Conservation (phyloP, 2,329 filamentous ascomycete genomes). For the Ascocoryne sarcoides region DNA sequence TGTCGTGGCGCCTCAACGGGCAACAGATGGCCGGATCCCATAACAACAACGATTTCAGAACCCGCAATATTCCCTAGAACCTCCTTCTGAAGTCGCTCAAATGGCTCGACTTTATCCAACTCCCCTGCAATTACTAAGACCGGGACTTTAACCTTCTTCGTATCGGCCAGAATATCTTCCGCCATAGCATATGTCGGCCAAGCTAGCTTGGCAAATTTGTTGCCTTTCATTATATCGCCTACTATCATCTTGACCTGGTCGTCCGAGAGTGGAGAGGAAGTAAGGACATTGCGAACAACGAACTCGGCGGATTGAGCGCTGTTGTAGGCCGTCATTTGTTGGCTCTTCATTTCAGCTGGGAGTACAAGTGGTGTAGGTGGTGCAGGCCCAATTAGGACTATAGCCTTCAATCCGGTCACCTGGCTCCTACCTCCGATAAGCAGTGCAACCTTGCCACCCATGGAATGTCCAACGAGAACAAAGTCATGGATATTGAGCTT, state of each 20-base stretch:
- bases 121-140: constrained; percentile 26
- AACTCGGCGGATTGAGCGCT: constrained; percentile 25
- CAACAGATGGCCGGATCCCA: constrained; percentile 12
- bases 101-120: constrained; percentile 28
- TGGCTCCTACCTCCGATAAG: constrained; percentile 13
- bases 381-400: constrained; percentile 30
- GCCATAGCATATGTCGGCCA: constrained; percentile 31
- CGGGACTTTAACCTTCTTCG: constrained; percentile 16
- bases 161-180: constrained; percentile 26
- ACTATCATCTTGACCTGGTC: constrained; percentile 12
- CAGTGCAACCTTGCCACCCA: constrained; percentile 33
- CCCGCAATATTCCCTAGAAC: constrained; percentile 15
- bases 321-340: constrained; percentile 30
- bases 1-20: constrained; percentile 11
- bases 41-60: constrained; percentile 12
- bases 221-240: constrained; percentile 27
- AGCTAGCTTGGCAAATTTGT: constrained; percentile 25
- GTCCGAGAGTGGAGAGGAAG: constrained; percentile 10
- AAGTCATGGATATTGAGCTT: constrained; percentile 17
- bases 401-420: constrained; percentile 19
- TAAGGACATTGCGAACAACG: constrained; percentile 29
- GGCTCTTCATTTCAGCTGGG: constrained; percentile 27
- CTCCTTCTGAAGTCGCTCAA: constrained; percentile 24
- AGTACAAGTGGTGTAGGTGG: constrained; percentile 28
- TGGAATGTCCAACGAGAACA: constrained; percentile 31